Evolutionary conservation across 352 stramenopile species (phyloP), one percentile per base, ranked within the genome.

Genomic region (Phytopythium oedochilum): DNA sequence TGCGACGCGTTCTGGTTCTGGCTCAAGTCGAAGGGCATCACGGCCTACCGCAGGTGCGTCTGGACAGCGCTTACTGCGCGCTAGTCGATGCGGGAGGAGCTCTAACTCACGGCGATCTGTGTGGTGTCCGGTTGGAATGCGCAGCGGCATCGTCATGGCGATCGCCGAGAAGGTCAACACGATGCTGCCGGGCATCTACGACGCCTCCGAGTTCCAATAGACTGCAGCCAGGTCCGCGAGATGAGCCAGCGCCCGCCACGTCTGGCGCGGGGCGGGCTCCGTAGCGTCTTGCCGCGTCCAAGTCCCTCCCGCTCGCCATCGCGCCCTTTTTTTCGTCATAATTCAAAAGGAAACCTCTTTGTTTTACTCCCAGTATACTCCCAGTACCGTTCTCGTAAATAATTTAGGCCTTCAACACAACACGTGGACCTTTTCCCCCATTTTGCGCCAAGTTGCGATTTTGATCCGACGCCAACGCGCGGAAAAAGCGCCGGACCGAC

Each of bases 101-200:
- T 3, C 23, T 32, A 22, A 49, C 11, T 14, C 0, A 14, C 2
- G 10, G 5, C 12, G 23, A 9, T 11, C 9, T 23, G 2, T 32
- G 44, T 51, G 22, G 31, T 64, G 38, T 50, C 29, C 44, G 26
- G 46, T 45, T 44, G 64, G 18, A 11, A 51, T 20, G 12, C 1
- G 5, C 59, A 98, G 91, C 55, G 96, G 92, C 17, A 98, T 99
- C 72, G 96, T 99, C 23, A 96, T 97, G 75, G 92, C 92, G 14
- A 96, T 99, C 67, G 96, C 96, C 9, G 94, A 98, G 72, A 99
- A 98, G 75, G 85, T 97, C 46, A 98, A 98, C 81, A 98, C 91
- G 40, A 96, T 98, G 76, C 86, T 99, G 53, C 92, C 91, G 65
- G 94, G 94, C 75, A 97, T 98, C 75, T 98, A 99, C 81, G 94